Evolutionary conservation across 805 yeast species (phyloP).

Genomic region (Saccharomycopsis selenospora): DNA sequence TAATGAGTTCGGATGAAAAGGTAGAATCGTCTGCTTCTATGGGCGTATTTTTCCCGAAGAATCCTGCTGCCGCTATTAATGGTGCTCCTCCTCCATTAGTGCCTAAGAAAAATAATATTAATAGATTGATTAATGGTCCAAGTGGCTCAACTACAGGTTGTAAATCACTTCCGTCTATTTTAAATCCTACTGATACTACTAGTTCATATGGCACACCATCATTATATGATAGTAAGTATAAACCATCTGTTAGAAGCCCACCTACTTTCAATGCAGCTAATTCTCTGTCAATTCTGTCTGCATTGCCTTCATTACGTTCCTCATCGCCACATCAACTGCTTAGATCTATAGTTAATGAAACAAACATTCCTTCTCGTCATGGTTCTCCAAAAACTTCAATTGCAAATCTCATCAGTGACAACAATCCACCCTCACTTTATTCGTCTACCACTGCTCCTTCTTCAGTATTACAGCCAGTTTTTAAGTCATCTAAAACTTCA

Average conservation of each 20-base stretch:
- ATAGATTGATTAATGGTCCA: neutral
- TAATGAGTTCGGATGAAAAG: neutral
- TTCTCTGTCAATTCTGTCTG: neutral
- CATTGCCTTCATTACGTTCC: neutral
- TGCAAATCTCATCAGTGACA: neutral
- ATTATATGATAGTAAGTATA: too few relatives aligned
- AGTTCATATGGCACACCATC: too few relatives aligned
- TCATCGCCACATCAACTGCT: neutral
- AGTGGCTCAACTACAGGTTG: too few relatives aligned
- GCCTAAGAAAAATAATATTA: neutral
- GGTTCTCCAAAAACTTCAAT: constrained; percentile 9
- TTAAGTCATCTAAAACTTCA: constrained; percentile 6
- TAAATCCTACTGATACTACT: too few relatives aligned
- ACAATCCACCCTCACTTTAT: neutral
- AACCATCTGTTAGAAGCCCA: neutral
- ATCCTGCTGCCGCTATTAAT: neutral
- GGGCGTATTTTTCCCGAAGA: neutral
- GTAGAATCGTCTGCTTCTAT: neutral
- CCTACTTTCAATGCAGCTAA: neutral
- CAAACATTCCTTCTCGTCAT: neutral
- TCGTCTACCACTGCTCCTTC: constrained; percentile 5
- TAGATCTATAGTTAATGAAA: neutral
- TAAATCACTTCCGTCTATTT: too few relatives aligned
- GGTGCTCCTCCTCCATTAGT: constrained; percentile 7
- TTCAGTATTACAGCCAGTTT: constrained; percentile 2